Conservation (phyloP, 345 rosid genomes). For the Odontarrhena argentea region DNA sequence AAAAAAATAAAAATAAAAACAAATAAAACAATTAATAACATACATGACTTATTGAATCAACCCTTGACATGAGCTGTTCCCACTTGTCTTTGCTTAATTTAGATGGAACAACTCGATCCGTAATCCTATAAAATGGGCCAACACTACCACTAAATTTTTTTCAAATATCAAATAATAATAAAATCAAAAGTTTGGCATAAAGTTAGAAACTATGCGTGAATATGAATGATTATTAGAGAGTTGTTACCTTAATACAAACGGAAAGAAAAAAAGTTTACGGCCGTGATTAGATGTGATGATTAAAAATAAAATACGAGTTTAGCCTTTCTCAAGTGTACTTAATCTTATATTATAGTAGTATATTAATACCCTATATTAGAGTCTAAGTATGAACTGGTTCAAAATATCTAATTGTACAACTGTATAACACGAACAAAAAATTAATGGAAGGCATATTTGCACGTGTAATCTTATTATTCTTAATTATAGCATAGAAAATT, state of each 20-base stretch:
- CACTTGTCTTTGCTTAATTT: conserved; percentile 42
- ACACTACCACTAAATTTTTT: conserved; percentile 11
- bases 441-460: conserved; percentile 35
- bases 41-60: conserved; percentile 14
- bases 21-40: conserved; percentile 30
- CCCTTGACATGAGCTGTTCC: conserved; percentile 42
- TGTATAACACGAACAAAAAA: background rate
- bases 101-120: conserved; percentile 35
- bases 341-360: conserved; percentile 30
- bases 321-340: conserved; percentile 38
- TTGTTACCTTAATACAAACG: conserved; percentile 21
- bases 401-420: conserved; percentile 25
- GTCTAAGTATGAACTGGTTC: background rate
- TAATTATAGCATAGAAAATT: conserved; percentile 1
- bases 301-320: conserved; percentile 11
- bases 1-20: conserved; percentile 30
- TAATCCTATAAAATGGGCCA: conserved; percentile 34
- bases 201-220: conserved; percentile 9
- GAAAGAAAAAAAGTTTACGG: conserved; percentile 12
- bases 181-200: conserved; percentile 23
- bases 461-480: conserved; percentile 38
- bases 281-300: conserved; percentile 17
- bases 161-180: background rate
- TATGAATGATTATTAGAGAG: conserved; percentile 3
- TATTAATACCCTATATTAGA: conserved; percentile 13